Base-by-base conservation (phyloP, 768 basidiomycete genomes). In the Pholiota conissans region DNA sequence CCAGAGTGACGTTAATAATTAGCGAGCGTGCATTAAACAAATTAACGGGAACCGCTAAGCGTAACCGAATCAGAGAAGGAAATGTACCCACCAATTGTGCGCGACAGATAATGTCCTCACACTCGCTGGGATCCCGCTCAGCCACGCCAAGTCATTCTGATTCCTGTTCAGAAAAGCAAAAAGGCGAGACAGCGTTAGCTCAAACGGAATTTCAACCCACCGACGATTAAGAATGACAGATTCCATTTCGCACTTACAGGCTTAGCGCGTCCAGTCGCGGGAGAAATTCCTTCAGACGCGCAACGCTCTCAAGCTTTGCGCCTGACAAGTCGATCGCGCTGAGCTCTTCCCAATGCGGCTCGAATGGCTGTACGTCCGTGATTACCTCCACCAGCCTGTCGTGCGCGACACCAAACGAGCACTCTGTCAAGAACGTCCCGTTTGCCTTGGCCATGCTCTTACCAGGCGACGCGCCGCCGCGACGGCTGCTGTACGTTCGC, bases 321-420 rank as follows among this genome's bases (percentile, higher is more conserved):
- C 77, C 73, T 26, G 84, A 84, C 56, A 99, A 75, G 68, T 98
- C 88, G 63, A 99, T 86, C 24, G 75, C 72, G 55, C 66, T 76
- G 58, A 99, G 73, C 37, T 82, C 78, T 65, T 98, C 95, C 97
- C 97, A 99, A 68, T 92, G 81, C 22, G 95, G 94, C 67, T 95
- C 93, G 71, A 91, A 97, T 18, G 95, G 94, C 67, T 95, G 89
- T 11, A 95, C 85, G 65, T 98, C 95, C 40, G 95, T 98, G 67
- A 99, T 93, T 65, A 92, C 86, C 70, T 91, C 85, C 1, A 98
- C 89, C 5, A 99, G 83, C 45, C 84, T 83, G 69, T 98, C 96
- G 65, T 93, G 92, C n/a, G 94, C 84, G 42, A 98, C 87, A 14
- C 85, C 93, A 69, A 99, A 99, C 39, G 95, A 98, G 68, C 95